Evolutionary conservation across 2,329 filamentous ascomycete species (phyloP), one percentile per base, ranked within the genome.

Genomic region (Colletotrichum navitas): DNA sequence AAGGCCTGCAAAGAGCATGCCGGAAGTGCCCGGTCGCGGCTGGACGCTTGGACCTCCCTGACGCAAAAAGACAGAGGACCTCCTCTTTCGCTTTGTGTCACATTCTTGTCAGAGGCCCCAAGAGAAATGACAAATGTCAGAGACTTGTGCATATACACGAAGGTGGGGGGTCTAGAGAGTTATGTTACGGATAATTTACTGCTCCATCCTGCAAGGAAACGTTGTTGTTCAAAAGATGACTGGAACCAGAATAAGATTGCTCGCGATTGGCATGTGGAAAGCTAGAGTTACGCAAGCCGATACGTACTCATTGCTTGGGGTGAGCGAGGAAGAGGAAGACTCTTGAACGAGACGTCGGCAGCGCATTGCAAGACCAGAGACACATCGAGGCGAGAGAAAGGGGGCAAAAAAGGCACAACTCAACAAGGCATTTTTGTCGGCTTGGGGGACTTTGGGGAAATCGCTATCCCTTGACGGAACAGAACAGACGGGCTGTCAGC

Each of bases 11-110:
- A 36, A 65, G 32, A 51, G 47, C 21, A 64, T 36, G 60, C 52
- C 21, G 49, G 34, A 29, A 29, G 39, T 45, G 60, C 54, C 34
- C 14, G 34, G 47, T 51, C 29, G 29, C 36, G 51, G 61, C 56
- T 62, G 49, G 41, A 59, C 39, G 68, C 63, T 66, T 68, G 56
- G 63, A 32, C 64, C 64, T 39, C 64, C 18, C 34, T 39, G 21
- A 16, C 14, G 52, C 18, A 39, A 14, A 24, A 21, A 43, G 52
- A 5, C 47, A 29, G 11, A n/a, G 29, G 16, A 10, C 43, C 39
- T 43, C 39, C 39, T n/a, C 16, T 14, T 59, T 39, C 29, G 14
- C 7, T 12, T 16, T 32, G 39, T 45, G 56, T 60, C 39, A 34
- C 54, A 29, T 60, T 45, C 5, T 45, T 14, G 24, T 29, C 5